Conservation (phyloP, 2,329 filamentous ascomycete species). For the Rutstroemia sp. region DNA sequence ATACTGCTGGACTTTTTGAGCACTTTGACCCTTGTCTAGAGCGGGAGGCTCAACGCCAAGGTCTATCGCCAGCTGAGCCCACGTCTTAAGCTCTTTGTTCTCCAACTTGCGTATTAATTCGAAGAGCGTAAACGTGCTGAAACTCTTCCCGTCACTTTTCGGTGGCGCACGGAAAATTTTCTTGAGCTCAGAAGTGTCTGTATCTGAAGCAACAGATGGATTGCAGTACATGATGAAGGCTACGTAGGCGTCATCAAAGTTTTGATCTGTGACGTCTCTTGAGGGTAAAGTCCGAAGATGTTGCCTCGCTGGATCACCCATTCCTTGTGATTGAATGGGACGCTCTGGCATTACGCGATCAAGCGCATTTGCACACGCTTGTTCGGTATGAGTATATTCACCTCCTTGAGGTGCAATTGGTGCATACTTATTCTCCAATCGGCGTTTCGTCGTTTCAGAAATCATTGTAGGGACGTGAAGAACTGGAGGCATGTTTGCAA, state of each 20-base stretch:
- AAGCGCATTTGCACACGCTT: conserved; percentile 6
- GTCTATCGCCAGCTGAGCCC: conserved; percentile 79
- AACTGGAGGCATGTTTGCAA: conserved; percentile 12
- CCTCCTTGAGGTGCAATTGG: conserved; percentile 13
- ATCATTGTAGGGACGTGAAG: conserved; percentile 10
- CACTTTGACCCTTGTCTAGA: conserved; percentile 74
- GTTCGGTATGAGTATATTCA: conserved; percentile 9
- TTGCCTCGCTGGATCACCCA: background rate
- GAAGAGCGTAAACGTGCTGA: conserved; percentile 70
- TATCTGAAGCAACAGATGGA: conserved; percentile 63
- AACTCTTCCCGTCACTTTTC: conserved; percentile 80
- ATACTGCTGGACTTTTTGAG: conserved; percentile 92
- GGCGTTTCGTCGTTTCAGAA: conserved; percentile 16
- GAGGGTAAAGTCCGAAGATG: conserved; percentile 46
- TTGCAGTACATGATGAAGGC: conserved; percentile 88
- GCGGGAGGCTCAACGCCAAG: conserved; percentile 85
- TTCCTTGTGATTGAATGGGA: conserved; percentile 5
- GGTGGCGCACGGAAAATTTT: conserved; percentile 74
- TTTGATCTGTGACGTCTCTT: conserved; percentile 58
- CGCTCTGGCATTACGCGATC: conserved; percentile 12
- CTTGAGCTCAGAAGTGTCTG: conserved; percentile 63
- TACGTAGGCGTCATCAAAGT: conserved; percentile 76
- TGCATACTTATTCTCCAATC: conserved; percentile 17
- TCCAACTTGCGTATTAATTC: conserved; percentile 74
- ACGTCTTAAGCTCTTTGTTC: conserved; percentile 80